Percentiles rank a stretch among this genome's conserved stretches.
Evolutionary conservation across 2,329 filamentous ascomycete genomes (phyloP).

Genomic region (Aspergillus chevalieri): DNA sequence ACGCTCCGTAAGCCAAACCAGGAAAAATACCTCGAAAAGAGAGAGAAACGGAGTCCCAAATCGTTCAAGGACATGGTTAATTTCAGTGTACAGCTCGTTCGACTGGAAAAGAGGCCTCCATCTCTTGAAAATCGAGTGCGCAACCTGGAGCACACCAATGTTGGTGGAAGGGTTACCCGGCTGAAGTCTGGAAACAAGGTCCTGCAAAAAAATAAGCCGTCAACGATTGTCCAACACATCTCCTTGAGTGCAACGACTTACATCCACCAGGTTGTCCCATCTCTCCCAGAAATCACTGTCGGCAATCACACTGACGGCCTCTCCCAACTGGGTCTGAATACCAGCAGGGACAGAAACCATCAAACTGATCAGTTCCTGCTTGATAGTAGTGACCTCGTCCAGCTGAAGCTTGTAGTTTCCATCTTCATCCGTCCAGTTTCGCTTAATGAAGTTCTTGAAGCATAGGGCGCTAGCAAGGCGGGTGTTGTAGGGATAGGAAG

Average conservation of each 20-base stretch:
- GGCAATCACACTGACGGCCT: slow-evolving; percentile 93
- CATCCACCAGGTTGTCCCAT: slow-evolving; percentile 92
- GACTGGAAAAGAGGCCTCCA: slow-evolving; percentile 94
- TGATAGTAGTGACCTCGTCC: slow-evolving; percentile 83
- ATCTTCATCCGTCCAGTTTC: slow-evolving; percentile 93
- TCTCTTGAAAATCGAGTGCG: slow-evolving; percentile 93
- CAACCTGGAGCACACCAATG: slow-evolving; percentile 90
- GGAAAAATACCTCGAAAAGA: slow-evolving; percentile 60
- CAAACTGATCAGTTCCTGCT: slow-evolving; percentile 86
- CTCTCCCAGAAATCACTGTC: slow-evolving; percentile 95
- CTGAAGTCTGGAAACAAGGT: slow-evolving; percentile 82
- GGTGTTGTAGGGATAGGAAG: slow-evolving; percentile 65
- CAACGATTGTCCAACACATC: not conserved
- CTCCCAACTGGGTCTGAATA: slow-evolving; percentile 89
- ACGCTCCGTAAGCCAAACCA: not conserved
- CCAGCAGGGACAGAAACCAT: slow-evolving; percentile 88
- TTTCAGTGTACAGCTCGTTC: slow-evolving; percentile 86
- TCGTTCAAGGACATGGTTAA: slow-evolving; percentile 85
- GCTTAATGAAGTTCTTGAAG: slow-evolving; percentile 97
- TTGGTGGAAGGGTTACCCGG: slow-evolving; percentile 76
- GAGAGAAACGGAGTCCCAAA: slow-evolving; percentile 80
- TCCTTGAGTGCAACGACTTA: slow-evolving; percentile 33
- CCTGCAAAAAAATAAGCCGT: slow-evolving; percentile 40
- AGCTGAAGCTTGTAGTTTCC: slow-evolving; percentile 81
- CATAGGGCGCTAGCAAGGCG: slow-evolving; percentile 82